These are phyloP conservation scores for Cystobasidium slooffiae DNA, from an alignment of 1,284 basidiomycete species.

Conservation along the genomic window DNA sequence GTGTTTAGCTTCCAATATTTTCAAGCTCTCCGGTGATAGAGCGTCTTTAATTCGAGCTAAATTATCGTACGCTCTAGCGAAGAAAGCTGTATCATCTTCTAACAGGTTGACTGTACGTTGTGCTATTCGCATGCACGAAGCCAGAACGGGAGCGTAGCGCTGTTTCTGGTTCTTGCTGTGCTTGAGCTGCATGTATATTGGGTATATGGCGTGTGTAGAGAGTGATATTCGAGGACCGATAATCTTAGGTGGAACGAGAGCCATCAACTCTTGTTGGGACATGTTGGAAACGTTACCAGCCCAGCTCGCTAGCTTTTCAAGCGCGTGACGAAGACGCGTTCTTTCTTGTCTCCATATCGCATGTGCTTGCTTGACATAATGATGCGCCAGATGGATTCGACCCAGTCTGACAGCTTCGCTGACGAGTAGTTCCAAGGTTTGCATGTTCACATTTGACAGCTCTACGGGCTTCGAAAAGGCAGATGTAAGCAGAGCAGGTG, in stretches of 20 bases:
- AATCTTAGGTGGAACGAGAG: not conserved
- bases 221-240: constrained; percentile 6
- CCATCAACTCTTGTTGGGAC: not conserved
- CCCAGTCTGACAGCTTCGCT: not conserved
- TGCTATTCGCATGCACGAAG: not conserved
- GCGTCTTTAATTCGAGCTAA: not conserved
- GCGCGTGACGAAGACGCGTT: not conserved
- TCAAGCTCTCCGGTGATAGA: not conserved
- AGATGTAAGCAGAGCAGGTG: not conserved
- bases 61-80: constrained; percentile 8
- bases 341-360: constrained; percentile 35
- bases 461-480: not conserved
- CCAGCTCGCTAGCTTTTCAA: constrained; percentile 7
- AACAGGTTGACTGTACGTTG: not conserved
- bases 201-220: constrained; percentile 4
- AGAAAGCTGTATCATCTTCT: constrained; percentile 13
- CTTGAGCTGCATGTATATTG: constrained; percentile 23
- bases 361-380: constrained; percentile 18
- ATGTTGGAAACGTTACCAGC: not conserved
- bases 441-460: constrained; percentile 15
- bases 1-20: no score
- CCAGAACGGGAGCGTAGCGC: constrained; percentile 3
- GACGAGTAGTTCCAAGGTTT: constrained; percentile 24
- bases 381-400: constrained; percentile 23
- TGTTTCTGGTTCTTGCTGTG: not conserved